phyloP scores from a whole-genome alignment of 2,329 filamentous ascomycete species.

The Emydomyces testavorans region DNA sequence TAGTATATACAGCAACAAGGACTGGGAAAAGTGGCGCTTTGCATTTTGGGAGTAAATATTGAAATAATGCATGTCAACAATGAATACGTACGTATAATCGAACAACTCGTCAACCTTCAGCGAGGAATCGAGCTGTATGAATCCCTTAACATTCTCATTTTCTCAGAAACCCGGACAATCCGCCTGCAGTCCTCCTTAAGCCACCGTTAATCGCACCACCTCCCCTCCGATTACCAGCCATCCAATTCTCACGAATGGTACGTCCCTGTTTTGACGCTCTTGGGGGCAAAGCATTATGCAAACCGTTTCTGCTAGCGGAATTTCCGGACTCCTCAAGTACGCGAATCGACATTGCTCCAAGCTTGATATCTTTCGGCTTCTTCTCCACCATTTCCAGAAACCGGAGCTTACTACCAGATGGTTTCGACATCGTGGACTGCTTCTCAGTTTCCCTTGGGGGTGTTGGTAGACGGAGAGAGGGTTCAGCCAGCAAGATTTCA shows the following conservation, averaged over 20 bases:
- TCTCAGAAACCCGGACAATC: constrained; percentile 30
- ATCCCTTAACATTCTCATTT: constrained; percentile 15
- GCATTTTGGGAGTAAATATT: no score
- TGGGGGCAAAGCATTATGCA: constrained; percentile 34
- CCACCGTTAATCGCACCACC: constrained; percentile 22
- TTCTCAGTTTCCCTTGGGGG: constrained; percentile 30
- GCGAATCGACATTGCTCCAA: constrained; percentile 40
- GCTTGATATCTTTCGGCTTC: constrained; percentile 40
- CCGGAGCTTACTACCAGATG: constrained; percentile 35
- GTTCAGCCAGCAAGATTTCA: constrained; percentile 40
- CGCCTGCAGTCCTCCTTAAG: constrained; percentile 29
- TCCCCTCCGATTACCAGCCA: constrained; percentile 27
- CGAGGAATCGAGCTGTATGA: not conserved
- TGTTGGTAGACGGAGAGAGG: constrained; percentile 35
- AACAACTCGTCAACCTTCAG: no score
- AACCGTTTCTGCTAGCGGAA: constrained; percentile 24
- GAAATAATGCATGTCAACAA: no score
- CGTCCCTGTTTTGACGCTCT: constrained; percentile 34
- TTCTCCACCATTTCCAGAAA: constrained; percentile 41
- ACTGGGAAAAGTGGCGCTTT: no score
- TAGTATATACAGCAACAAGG: no score
- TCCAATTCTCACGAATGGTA: constrained; percentile 31
- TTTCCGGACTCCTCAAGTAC: constrained; percentile 32
- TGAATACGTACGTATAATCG: not conserved
- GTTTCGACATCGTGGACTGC: constrained; percentile 15